Base-by-base conservation (phyloP, 2,329 filamentous ascomycete species). In the Aureobasidium sp. region DNA sequence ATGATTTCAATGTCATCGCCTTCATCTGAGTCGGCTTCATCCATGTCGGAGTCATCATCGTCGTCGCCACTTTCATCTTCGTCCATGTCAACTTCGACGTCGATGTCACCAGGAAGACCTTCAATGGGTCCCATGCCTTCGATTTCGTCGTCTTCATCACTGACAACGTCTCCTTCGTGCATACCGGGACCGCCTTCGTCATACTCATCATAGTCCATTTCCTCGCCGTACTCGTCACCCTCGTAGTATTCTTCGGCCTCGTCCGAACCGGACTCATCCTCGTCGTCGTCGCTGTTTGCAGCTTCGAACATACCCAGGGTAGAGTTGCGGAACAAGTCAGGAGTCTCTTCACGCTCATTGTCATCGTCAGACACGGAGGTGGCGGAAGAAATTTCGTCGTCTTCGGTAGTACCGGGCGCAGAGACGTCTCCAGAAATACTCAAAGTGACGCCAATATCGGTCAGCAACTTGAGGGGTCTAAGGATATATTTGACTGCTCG, bases 401-500 rank as follows among this genome's bases (percentile, higher is more conserved):
- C 92, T 29, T 90, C 87, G 11, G 70, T 74, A 51, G 87, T 86
- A 5, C 86, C 84, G 12, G 86, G 82, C 2, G 70, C 68, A 14
- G 87, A 86, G 41, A 94, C 83, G 61, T 94, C 86, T 42, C 90
- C 91, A 22, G 84, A 85, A 67, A 92, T 87, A 71, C 92, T 97
- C 39, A 99, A 78, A 63, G 89, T 84, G 65, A 95, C 89, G 1
- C 91, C 94, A 12, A 92, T 93, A 66, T 88, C 88, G 0, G 93
- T 96, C 44, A 99, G 79, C 62, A 89, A 87, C 69, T 93, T 90
- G 25, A 99, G 81, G 3, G 96, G 93, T 41, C 90, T 88, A 49
- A 99, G 81, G 59, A 99, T 96, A 74, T 96, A 95, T 77, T 97
- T 99, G 70, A 99, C 91, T 15, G 92, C 92, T 51, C 92, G 86